Evolutionary conservation across 352 stramenopile species (phyloP), one percentile per base, ranked within the genome.

Genomic region (Pythium chondricola): DNA sequence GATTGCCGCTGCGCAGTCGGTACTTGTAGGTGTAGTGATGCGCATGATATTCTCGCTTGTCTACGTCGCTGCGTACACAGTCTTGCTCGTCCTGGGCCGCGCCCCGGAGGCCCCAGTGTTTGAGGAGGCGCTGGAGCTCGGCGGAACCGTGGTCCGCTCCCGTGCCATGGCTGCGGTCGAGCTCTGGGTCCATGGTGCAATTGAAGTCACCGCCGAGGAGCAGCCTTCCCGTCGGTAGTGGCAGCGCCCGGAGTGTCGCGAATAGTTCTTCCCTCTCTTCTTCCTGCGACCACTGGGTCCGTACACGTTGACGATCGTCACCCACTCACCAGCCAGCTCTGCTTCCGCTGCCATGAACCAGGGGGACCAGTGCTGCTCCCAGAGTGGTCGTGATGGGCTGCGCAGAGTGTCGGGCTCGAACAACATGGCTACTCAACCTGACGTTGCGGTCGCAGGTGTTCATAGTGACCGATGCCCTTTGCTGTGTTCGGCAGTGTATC

Each of bases 231-330:
- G 8, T 10, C 9, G 37, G 37, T n/a, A 6, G 18, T 4, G 37
- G 20, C 6, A 4, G 17, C 21, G 3, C 6, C 6, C 6, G 37
- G 18, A 43, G 37, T 3, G 2, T 26, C 10, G 5, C 6, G 37
- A 17, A 27, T 2, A 43, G 29, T 17, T 10, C 7, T 16, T 26
- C 37, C 29, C 37, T 14, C 18, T 14, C 37, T 11, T 14, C 21
- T 14, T 26, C 4, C n/a, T n/a, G n/a, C 29, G 27, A 1, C 38
- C 39, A 10, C 3, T 48, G 0, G 48, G 39, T 5, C 30, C 39
- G 21, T 56, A 56, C 16, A 56, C 16, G 48, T 48, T 56, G 16
- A 56, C 10, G 2, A 48, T 7, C 1, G 38, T 30, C 21, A 41
- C 16, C 1, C 29, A 20, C 0, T n/a, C 24, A 2, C 37, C 47